Conservation (phyloP, 2,329 filamentous ascomycete genomes). For the Aureobasidium sp. region DNA sequence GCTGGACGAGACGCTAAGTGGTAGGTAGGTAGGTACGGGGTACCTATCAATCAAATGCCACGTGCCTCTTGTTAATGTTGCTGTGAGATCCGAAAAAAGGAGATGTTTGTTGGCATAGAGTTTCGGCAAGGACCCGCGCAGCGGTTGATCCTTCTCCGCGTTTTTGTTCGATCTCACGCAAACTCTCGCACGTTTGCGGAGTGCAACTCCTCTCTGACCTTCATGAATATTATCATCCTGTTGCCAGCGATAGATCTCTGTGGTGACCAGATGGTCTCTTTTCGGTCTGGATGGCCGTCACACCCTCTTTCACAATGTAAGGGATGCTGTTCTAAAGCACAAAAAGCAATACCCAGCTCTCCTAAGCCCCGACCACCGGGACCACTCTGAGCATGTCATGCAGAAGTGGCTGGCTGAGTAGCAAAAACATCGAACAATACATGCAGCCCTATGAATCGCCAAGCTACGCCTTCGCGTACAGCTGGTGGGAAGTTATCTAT, state of each 20-base stretch:
- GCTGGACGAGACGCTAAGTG: background rate
- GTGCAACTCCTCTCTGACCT: background rate
- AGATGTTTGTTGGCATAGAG: conserved; percentile 14
- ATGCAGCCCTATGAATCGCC: conserved; percentile 12
- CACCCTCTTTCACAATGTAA: background rate
- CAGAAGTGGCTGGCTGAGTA: conserved; percentile 20
- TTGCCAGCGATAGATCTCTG: conserved; percentile 9
- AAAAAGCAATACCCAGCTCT: too few species aligned
- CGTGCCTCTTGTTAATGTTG: background rate
- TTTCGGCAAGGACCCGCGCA: conserved; percentile 9
- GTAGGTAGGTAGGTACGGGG: too few species aligned
- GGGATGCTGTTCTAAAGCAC: conserved; percentile 12
- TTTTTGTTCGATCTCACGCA: background rate
- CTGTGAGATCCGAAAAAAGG: conserved; percentile 12
- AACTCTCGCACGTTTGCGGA: conserved; percentile 1
- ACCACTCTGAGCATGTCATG: conserved; percentile 14
- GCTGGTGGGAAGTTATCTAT: too few species aligned
- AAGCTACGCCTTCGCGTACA: background rate
- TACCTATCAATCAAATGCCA: background rate
- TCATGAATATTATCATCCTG: background rate
- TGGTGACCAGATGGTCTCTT: background rate
- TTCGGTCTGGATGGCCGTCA: background rate
- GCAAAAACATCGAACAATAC: conserved; percentile 17
- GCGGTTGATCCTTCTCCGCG: background rate
- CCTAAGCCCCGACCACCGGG: conserved; percentile 5